These are phyloP conservation scores for Herpetomonas muscarum DNA, from an alignment of 208 protist genomes.

Conservation along the genomic window DNA sequence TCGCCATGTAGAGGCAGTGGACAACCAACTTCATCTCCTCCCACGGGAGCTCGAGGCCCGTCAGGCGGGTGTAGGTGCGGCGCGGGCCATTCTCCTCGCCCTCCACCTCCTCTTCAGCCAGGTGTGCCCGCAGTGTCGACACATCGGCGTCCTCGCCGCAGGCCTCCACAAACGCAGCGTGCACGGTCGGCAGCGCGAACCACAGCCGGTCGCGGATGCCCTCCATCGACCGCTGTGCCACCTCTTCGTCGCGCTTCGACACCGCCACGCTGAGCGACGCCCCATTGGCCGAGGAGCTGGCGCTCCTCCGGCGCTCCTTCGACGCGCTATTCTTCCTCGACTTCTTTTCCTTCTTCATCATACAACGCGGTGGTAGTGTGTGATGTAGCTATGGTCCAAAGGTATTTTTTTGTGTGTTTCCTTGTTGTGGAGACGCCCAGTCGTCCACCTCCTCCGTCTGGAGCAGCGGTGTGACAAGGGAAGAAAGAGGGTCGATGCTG, in stretches of 20 bases:
- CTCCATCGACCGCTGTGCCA: slow-evolving; percentile 28
- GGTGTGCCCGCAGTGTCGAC: background rate
- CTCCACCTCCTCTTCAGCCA: background rate
- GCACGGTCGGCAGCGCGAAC: slow-evolving; percentile 49
- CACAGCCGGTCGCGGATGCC: slow-evolving; percentile 63
- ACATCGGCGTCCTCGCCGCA: background rate
- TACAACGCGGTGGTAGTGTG: no score
- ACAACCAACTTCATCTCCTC: slow-evolving; percentile 53
- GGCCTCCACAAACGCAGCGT: slow-evolving; percentile 1
- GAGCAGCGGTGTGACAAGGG: no score
- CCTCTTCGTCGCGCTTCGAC: background rate
- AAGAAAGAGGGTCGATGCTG: no score
- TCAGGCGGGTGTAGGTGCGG: background rate
- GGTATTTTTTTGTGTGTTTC: background rate
- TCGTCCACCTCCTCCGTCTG: no score
- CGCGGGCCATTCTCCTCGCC: slow-evolving; percentile 12
- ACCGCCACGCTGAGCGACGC: background rate
- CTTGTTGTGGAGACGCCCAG: no score
- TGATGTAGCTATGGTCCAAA: background rate
- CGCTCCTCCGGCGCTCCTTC: background rate
- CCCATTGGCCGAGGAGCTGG: background rate
- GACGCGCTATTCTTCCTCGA: background rate
- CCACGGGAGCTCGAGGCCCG: slow-evolving; percentile 26
- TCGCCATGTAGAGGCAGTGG: slow-evolving; percentile 55
- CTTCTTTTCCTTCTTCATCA: background rate